Base-by-base conservation (phyloP, 1,284 basidiomycete genomes). In the Marasmius oreades region DNA sequence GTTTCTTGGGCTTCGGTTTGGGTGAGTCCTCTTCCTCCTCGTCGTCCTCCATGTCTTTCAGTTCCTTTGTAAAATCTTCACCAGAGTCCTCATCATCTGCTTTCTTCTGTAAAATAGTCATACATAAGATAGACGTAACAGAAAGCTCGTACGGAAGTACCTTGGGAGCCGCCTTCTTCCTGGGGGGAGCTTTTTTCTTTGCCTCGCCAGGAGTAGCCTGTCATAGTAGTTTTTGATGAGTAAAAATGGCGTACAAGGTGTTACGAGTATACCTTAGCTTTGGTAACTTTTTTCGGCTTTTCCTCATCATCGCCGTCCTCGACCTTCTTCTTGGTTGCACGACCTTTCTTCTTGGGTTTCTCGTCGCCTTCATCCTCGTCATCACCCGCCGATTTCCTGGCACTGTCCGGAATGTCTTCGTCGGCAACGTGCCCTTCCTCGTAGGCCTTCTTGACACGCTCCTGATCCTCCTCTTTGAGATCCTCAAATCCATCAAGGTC, bases 401-500 rank as follows among this genome's bases (percentile, higher is more conserved):
- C 91, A 16, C 74, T 76, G 33, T 82, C 84, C 2, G 92, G 91
- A 28, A 93, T 82, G 64, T 93, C 92, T 62, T 86, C 90, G 16
- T 86, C 83, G 11, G 84, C 90, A 51, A 93, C 88, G 42, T 85
- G 80, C 4, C 87, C 91, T 1, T 78, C 82, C 52, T 87, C 80
- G 78, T 82, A 91, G 2, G 91, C 91, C 64, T 78, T 81, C 53
- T 70, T 74, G 46, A 93, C 67, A 61, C 82, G 85, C 2, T 77
- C 81, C 69, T 92, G 76, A 64, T 91, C 86, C 48, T 81, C 85
- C 1, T 80, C 75, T 0, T 70, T 73, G 52, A 92, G 76, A 0
- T 85, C 84, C 1, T 90, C 86, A 65, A 79, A 90, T 18, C 88
- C 89, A 63, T 91, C 89, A 31, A 91, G 72, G 0, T 89, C 91